phyloP scores from a whole-genome alignment of 1,284 basidiomycete genomes.

The Boletus mariae region DNA sequence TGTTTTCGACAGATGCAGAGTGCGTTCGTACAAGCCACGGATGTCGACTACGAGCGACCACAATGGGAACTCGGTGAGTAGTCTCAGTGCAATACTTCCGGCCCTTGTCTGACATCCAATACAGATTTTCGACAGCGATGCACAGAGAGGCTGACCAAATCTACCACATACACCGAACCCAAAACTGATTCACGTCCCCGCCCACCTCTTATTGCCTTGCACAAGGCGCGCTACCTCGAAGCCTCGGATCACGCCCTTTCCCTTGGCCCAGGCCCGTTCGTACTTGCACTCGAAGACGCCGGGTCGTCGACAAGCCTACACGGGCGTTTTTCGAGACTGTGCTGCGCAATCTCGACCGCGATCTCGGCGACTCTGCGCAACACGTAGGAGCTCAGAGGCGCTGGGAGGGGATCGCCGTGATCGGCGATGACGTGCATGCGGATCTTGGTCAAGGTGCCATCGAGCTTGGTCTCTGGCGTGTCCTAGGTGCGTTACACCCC shows the following conservation, averaged over 20 bases:
- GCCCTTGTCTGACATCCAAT: too few relatives aligned
- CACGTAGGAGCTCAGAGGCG: not conserved
- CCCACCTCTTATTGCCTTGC: conserved; percentile 51
- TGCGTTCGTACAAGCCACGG: too few relatives aligned
- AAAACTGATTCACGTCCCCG: not conserved
- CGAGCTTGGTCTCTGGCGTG: conserved; percentile 57
- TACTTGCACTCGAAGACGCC: conserved; percentile 59
- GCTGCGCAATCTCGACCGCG: conserved; percentile 42
- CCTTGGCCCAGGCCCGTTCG: conserved; percentile 66
- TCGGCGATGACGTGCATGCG: conserved; percentile 64
- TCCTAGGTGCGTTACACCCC: conserved; percentile 44
- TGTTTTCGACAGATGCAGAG: too few relatives aligned
- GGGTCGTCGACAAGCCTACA: conserved; percentile 64
- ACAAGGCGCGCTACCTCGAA: conserved; percentile 50
- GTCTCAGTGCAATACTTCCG: too few relatives aligned
- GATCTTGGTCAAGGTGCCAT: conserved; percentile 64
- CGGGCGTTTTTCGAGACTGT: conserved; percentile 57
- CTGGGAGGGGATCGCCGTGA: conserved; percentile 47
- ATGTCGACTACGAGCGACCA: too few relatives aligned
- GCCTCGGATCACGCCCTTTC: conserved; percentile 48
- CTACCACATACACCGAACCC: not conserved
- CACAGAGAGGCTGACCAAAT: not conserved
- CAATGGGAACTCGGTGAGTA: too few relatives aligned
- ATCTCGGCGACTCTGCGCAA: conserved; percentile 6
- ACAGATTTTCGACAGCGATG: too few relatives aligned